Evolutionary conservation across 2,329 filamentous ascomycete species (phyloP), one percentile per base, ranked within the genome.

Genomic region (Hypoxylon sp.): DNA sequence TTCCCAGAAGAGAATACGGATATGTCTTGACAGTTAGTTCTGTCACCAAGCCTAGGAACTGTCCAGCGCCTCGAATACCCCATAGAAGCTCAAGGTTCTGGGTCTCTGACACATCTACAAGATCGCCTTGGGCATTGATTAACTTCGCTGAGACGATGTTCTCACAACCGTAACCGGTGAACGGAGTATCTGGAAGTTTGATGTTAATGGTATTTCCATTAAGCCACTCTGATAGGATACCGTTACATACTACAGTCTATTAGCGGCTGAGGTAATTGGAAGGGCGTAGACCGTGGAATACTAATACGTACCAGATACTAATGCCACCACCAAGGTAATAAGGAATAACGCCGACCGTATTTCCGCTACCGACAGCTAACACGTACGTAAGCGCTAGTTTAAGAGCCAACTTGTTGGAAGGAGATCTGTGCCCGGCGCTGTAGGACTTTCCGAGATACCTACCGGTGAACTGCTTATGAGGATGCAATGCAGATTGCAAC

Each of bases 21-120:
- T 74, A 66, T 3, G 72, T 66, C 44, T 71, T 72, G 55, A 79
- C 66, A 5, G 71, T 74, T 13, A 81, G 71, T 37, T 75, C 53
- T 0, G 77, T 79, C 0, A 76, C 73, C 13, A 81, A 69, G 13
- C 78, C 80, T 31, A 81, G 78, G 44, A 74, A 76, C 17, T 80
- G 77, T 14, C 46, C 46, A 48, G 46, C 46, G 2, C 79, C 79
- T 37, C 77, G 70, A 54, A 81, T 73, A 4, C 75, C 79, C 42
- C 72, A 80, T 37, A 78, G 75, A 3, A 81, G 58, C 19, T 79
- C 75, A 2, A 76, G 71, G 33, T 76, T 60, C 6, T 52, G 35
- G 3, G 44, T 39, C 24, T 69, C 33, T 1, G 72, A 74, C n/a
- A 17, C 37, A n/a, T 39, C 37, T 6, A 17, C n/a, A 6, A 39